Evolutionary conservation across 306 rosid species (phyloP).

Genomic region (Purshia tridentata): DNA sequence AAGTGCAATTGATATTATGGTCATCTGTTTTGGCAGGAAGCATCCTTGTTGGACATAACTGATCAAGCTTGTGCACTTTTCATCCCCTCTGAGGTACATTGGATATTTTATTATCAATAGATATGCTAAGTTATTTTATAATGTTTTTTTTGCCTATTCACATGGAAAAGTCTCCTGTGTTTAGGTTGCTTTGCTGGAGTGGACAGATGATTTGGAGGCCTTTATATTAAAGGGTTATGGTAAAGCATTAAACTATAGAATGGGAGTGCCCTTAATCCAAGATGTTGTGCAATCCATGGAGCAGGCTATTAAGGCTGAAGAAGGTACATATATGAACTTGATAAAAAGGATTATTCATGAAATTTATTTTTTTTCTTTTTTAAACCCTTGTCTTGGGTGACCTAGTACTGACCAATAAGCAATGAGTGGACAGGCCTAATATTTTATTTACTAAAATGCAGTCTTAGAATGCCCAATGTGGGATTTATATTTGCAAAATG

Average conservation of each 20-base stretch:
- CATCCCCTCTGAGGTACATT: conserved; percentile 65
- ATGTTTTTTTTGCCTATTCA: too few species aligned
- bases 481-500: background rate
- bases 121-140: background rate
- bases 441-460: background rate
- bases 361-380: background rate
- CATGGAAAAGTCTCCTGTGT: conserved; percentile 10
- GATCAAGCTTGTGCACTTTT: conserved; percentile 83
- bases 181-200: conserved; percentile 74
- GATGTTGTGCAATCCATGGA: conserved; percentile 82
- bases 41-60: conserved; percentile 79
- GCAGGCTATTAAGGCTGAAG: conserved; percentile 63
- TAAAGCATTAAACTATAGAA: conserved; percentile 67
- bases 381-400: conserved; percentile 4
- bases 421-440: too few species aligned
- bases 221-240: conserved; percentile 90
- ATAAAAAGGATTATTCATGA: background rate
- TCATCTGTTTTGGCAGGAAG: conserved; percentile 60
- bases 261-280: conserved; percentile 81
- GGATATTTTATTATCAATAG: conserved; percentile 10
- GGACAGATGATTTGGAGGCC: conserved; percentile 84
- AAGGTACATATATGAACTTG: conserved; percentile 45
- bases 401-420: background rate
- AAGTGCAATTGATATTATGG: conserved; percentile 17
- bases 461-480: background rate